Percentiles rank a stretch among this genome's conserved stretches.
Evolutionary conservation across 169 alveolate genomes (phyloP).

Genomic region (Cryptosporidium baileyi): DNA sequence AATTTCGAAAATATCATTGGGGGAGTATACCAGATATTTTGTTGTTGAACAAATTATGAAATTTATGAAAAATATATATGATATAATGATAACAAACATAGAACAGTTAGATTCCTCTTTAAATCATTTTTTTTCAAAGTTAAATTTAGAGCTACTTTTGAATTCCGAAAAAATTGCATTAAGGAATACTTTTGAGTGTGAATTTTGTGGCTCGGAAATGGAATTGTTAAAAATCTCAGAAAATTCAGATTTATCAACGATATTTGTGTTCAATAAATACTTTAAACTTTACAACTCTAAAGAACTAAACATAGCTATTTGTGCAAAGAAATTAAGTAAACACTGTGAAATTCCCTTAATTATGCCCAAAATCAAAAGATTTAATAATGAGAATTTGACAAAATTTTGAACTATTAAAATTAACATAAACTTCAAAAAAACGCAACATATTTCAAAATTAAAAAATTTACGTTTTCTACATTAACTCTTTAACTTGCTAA

Average conservation of each 20-base stretch:
- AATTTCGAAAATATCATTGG: background rate
- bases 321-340: background rate
- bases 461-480: no score
- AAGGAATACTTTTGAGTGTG: constrained; percentile 14
- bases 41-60: constrained; percentile 14
- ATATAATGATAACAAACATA: background rate
- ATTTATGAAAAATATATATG: constrained; percentile 17
- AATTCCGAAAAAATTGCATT: background rate
- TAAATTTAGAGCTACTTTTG: background rate
- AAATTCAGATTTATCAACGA: background rate
- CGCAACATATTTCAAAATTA: no score
- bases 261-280: no score
- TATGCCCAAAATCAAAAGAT: background rate
- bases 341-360: constrained; percentile 1
- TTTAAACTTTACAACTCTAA: background rate
- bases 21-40: constrained; percentile 20
- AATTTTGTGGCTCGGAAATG: background rate
- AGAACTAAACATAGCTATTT: constrained; percentile 2
- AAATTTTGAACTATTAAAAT: background rate
- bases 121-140: constrained; percentile 14
- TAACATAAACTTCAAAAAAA: background rate
- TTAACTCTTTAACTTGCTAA: no score
- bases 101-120: constrained; percentile 13
- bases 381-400: background rate
- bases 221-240: background rate